Percentiles rank a stretch among this genome's conserved stretches.
Conservation (phyloP, 805 yeast genomes). For the Spathaspora hagerdaliae region DNA sequence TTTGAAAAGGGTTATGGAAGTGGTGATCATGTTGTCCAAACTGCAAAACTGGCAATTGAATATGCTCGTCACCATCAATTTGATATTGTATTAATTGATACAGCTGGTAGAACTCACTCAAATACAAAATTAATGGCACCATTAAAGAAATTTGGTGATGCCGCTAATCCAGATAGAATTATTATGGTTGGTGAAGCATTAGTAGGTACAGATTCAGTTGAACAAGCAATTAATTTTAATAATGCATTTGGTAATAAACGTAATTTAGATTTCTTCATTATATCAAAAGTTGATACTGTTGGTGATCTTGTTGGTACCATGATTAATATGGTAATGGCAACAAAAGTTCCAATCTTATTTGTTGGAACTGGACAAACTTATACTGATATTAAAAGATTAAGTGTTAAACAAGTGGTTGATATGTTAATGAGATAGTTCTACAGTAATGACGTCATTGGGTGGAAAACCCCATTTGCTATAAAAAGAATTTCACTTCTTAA, state of each 20-base stretch:
- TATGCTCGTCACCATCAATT: constrained; percentile 65
- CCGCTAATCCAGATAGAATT: constrained; percentile 92
- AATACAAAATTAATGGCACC: constrained; percentile 96
- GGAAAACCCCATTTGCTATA: too few species aligned
- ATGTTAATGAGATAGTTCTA: constrained; percentile 58
- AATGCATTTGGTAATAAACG: constrained; percentile 86
- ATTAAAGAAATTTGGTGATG: constrained; percentile 87
- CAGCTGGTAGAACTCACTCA: constrained; percentile 96
- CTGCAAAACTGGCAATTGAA: constrained; percentile 87
- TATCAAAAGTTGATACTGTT: constrained; percentile 94
- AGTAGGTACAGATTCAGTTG: constrained; percentile 95
- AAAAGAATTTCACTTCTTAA: too few species aligned
- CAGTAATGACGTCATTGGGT: too few species aligned
- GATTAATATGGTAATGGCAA: constrained; percentile 96
- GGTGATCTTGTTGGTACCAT: constrained; percentile 95
- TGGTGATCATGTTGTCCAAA: constrained; percentile 87
- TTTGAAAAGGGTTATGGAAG: constrained; percentile 97
- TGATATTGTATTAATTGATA: constrained; percentile 89
- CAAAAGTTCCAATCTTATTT: constrained; percentile 90
- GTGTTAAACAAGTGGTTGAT: constrained; percentile 90
- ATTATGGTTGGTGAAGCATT: constrained; percentile 98
- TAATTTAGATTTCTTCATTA: constrained; percentile 81
- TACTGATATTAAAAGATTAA: constrained; percentile 85
- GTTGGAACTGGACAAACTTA: constrained; percentile 97
- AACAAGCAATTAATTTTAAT: constrained; percentile 91